A percentile compares a stretch with the other conserved stretches of the same genome.
Evolutionary conservation across 371 early-diverging fungal genomes (phyloP).

Genomic region (Mucor racemosus): DNA sequence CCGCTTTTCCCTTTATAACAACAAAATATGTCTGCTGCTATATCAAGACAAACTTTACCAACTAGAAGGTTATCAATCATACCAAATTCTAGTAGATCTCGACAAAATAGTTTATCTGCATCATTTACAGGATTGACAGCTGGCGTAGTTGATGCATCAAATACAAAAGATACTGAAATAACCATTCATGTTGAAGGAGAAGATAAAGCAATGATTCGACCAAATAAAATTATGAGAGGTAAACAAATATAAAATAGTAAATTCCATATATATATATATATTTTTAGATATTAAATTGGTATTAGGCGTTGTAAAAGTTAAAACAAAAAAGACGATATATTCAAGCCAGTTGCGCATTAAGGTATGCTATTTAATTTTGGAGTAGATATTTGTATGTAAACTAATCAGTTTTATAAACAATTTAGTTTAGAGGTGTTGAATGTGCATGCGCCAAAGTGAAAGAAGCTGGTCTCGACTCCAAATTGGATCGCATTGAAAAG

Average conservation of each 20-base stretch:
- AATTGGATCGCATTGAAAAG: constrained; percentile 17
- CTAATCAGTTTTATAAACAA: background rate
- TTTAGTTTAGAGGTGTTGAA: constrained; percentile 24
- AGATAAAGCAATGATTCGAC: constrained; percentile 16
- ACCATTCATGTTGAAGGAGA: background rate
- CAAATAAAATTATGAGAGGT: constrained; percentile 47
- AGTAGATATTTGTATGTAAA: background rate
- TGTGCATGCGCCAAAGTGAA: constrained; percentile 18
- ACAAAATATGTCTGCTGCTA: background rate
- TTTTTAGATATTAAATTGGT: background rate
- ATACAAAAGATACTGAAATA: background rate
- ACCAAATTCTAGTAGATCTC: background rate
- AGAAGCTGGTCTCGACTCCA: constrained; percentile 9
- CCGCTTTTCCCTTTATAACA: background rate
- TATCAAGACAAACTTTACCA: background rate
- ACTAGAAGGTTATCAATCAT: background rate
- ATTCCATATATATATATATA: too few relatives aligned
- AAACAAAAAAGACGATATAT: background rate
- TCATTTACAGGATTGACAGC: background rate
- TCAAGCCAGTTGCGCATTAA: background rate
- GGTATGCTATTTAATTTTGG: background rate
- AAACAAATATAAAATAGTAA: background rate
- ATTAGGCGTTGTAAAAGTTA: background rate
- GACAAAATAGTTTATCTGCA: background rate
- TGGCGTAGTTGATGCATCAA: background rate